Conservation (phyloP, 768 basidiomycete species). For the Cystofilobasidium capitatum region DNA sequence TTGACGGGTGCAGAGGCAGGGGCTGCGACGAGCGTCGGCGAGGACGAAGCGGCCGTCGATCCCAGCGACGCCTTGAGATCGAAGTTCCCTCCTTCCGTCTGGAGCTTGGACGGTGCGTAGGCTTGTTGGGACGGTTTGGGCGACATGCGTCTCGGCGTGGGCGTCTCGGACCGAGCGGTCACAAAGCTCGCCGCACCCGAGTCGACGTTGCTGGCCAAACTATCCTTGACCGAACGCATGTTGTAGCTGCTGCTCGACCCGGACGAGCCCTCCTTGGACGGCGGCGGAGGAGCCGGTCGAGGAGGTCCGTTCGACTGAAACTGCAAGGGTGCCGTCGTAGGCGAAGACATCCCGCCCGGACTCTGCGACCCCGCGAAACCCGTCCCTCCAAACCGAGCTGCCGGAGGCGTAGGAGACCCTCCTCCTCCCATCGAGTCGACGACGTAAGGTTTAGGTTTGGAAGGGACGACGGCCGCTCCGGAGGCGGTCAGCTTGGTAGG, state of each 20-base stretch:
- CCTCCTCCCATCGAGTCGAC: no score
- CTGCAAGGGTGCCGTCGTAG: slow-evolving; percentile 34
- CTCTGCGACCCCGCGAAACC: slow-evolving; percentile 63
- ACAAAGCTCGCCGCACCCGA: slow-evolving; percentile 17
- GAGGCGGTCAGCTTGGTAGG: neutral
- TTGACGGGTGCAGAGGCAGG: slow-evolving; percentile 10
- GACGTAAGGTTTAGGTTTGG: neutral
- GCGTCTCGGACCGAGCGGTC: slow-evolving; percentile 39
- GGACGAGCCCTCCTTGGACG: slow-evolving; percentile 5
- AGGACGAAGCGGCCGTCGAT: neutral
- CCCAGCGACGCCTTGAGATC: no score
- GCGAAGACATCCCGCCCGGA: neutral
- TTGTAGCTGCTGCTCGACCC: slow-evolving; percentile 13
- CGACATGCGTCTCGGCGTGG: slow-evolving; percentile 48
- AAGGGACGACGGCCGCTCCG: slow-evolving; percentile 1
- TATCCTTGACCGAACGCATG: no score
- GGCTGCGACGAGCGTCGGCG: neutral
- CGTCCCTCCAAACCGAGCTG: slow-evolving; percentile 79
- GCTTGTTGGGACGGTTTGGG: slow-evolving; percentile 63
- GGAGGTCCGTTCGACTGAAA: slow-evolving; percentile 31
- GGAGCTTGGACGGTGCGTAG: slow-evolving; percentile 38
- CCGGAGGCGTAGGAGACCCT: slow-evolving; percentile 38
- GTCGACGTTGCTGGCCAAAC: no score
- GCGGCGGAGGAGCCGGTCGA: slow-evolving; percentile 17
- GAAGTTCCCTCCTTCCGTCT: no score